Conservation (phyloP, 176 grass and related monocot genomes). For the Carex cristatella region DNA sequence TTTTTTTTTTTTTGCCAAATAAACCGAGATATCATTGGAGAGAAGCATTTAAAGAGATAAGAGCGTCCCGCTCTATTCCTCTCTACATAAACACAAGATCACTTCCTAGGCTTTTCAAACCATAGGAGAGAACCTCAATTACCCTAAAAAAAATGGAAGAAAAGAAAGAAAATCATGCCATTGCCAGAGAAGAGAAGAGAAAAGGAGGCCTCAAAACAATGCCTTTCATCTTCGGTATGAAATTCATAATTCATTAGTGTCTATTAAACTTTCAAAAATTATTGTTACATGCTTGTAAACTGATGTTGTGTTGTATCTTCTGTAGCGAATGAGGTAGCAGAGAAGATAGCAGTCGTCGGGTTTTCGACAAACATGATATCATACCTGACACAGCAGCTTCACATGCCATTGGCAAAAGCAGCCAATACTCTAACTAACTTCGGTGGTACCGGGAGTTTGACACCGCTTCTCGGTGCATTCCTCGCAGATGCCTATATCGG, state of each 20-base stretch:
- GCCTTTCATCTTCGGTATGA: slow-evolving; percentile 80
- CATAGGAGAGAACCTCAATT: not conserved
- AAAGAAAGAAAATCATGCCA: slow-evolving; percentile 16
- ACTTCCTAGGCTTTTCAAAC: not conserved
- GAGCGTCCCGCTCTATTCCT: not conserved
- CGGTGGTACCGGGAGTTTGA: slow-evolving; percentile 54
- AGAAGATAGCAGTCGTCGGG: slow-evolving; percentile 82
- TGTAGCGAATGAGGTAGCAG: slow-evolving; percentile 69
- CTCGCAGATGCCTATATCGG: slow-evolving; percentile 68
- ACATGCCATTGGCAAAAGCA: slow-evolving; percentile 66
- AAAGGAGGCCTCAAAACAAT: slow-evolving; percentile 74
- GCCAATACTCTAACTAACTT: slow-evolving; percentile 86
- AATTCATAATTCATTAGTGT: not conserved
- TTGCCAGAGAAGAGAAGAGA: slow-evolving; percentile 10
- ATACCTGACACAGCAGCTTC: slow-evolving; percentile 76
- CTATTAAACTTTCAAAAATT: not conserved
- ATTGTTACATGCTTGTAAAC: not conserved
- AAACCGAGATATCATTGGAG: not conserved
- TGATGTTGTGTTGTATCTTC: not conserved
- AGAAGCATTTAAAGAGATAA: slow-evolving; percentile 3
- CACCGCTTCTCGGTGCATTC: slow-evolving; percentile 73
- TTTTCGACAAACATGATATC: slow-evolving; percentile 78
- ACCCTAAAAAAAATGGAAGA: slow-evolving; percentile 11
- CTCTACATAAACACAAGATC: slow-evolving; percentile 7
- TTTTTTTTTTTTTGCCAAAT: not conserved